Base-by-base conservation (phyloP, 345 rosid species). In the Citrus cavaleriei region DNA sequence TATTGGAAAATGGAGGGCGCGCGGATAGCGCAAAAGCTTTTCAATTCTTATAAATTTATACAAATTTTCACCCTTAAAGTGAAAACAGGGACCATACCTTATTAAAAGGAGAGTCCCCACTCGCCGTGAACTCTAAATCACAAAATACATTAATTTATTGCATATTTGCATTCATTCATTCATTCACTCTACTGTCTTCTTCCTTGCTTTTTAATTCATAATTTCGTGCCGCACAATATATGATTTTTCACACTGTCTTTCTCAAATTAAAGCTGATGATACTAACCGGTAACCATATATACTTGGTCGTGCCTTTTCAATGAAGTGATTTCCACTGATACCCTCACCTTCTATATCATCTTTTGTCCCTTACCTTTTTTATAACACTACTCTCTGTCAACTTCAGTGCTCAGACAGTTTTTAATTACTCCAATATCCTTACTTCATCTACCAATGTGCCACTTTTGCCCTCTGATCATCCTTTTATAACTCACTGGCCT, bases 341-440 rank as follows among this genome's bases (percentile, higher is more conserved):
- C 90, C 87, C 81, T 80, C 74, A 73, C 88, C 90, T 89, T 88
- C 88, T 51, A 86, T 78, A 66, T 86, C 80, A 91, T 87, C 86
- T 75, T 91, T 91, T 93, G 95, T 92, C 91, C 92, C 95, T 86
- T 79, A 83, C 89, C 88, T 78, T 87, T 88, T 87, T 80, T 2
- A 21, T 77, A 83, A 79, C 85, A 81, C 84, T 73, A 82, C 63
- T 81, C 88, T 83, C 95, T 87, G 90, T 92, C 97, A 79, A 82
- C 88, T 90, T 90, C 98, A 90, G 85, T 90, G 92, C 88, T 89
- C 90, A 84, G 63, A 78, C 89, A 86, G 90, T 90, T 89, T 54
- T 54, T 18, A 18, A 86, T 86, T 80, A 82, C 85, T 84, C 87
- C 89, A 86, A 87, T 89, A 77, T 86, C 83, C 90, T 87, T 80